These are phyloP conservation scores for Laguncularia racemosa DNA, from an alignment of 345 rosid genomes.

Conservation along the genomic window DNA sequence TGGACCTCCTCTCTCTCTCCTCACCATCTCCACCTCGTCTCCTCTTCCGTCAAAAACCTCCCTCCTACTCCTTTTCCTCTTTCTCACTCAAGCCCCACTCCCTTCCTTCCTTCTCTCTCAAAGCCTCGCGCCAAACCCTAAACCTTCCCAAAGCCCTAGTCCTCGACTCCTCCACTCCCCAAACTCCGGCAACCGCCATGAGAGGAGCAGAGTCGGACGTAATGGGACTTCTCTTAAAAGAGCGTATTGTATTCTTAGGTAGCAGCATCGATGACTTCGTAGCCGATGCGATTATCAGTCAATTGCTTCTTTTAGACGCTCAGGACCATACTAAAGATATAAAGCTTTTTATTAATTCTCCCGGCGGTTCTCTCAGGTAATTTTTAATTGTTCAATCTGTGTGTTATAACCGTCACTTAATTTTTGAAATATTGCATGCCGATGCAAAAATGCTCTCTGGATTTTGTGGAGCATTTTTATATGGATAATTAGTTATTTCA, in stretches of 20 bases:
- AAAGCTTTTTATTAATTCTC: conserved; percentile 72
- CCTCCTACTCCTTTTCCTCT: conserved; percentile 10
- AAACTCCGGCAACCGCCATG: conserved; percentile 58
- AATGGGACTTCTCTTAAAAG: conserved; percentile 79
- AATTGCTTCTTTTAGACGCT: conserved; percentile 79
- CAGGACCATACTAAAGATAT: conserved; percentile 87
- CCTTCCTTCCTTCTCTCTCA: conserved; percentile 17
- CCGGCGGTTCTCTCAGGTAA: conserved; percentile 93
- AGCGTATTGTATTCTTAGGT: conserved; percentile 80
- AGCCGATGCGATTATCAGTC: conserved; percentile 84
- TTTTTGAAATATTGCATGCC: background rate
- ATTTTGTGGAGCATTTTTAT: too few relatives aligned
- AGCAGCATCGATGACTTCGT: conserved; percentile 70
- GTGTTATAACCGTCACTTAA: background rate
- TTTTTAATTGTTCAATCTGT: background rate
- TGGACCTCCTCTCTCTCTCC: conserved; percentile 13
- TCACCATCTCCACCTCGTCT: conserved; percentile 24
- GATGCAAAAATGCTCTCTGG: background rate
- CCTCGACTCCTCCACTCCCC: conserved; percentile 18
- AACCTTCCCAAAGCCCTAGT: conserved; percentile 18
- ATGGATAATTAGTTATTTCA: too few relatives aligned
- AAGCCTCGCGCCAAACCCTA: conserved; percentile 13
- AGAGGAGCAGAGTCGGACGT: conserved; percentile 74
- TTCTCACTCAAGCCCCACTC: conserved; percentile 18
- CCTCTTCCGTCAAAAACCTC: conserved; percentile 16